These are phyloP conservation scores for Aspergillus phoenicis DNA, from an alignment of 2,329 filamentous ascomycete genomes.

Conservation along the genomic window DNA sequence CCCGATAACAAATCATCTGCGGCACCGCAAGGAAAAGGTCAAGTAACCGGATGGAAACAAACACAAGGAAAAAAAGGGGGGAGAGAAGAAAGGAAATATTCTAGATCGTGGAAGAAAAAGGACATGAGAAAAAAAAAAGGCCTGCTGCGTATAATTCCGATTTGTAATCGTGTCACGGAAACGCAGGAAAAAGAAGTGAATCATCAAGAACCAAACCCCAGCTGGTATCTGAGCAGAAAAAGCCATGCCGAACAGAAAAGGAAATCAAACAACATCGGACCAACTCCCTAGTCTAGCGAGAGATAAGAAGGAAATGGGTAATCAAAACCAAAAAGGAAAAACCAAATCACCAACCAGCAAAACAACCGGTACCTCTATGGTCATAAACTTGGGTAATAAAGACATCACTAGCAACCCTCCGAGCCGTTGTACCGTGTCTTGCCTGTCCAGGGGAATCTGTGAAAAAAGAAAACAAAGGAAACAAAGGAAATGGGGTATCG, in stretches of 20 bases:
- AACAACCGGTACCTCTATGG: constrained; percentile 44
- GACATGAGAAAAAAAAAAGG: constrained; percentile 9
- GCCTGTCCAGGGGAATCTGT: constrained; percentile 22
- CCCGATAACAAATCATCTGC: background rate
- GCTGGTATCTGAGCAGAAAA: constrained; percentile 27
- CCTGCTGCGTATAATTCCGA: constrained; percentile 19
- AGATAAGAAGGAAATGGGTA: constrained; percentile 30
- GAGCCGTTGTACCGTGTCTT: constrained; percentile 24
- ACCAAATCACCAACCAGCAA: constrained; percentile 30
- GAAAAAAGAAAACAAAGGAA: constrained; percentile 18
- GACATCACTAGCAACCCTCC: constrained; percentile 25
- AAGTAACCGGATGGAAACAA: constrained; percentile 1
- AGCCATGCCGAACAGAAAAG: constrained; percentile 18
- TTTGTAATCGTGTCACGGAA: constrained; percentile 15
- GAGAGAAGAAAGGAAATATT: constrained; percentile 7
- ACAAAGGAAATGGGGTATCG: constrained; percentile 31
- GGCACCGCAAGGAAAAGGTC: background rate
- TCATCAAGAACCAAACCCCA: constrained; percentile 21
- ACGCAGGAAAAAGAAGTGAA: constrained; percentile 20
- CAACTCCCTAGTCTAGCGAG: constrained; percentile 42
- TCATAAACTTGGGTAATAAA: constrained; percentile 36
- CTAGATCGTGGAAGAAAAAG: constrained; percentile 6
- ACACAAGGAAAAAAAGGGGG: constrained; percentile 6
- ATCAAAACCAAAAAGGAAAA: background rate
- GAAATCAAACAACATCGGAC: constrained; percentile 28